Evolutionary conservation across 805 yeast species (phyloP).

Genomic region (Sporopachydermia quercuum): DNA sequence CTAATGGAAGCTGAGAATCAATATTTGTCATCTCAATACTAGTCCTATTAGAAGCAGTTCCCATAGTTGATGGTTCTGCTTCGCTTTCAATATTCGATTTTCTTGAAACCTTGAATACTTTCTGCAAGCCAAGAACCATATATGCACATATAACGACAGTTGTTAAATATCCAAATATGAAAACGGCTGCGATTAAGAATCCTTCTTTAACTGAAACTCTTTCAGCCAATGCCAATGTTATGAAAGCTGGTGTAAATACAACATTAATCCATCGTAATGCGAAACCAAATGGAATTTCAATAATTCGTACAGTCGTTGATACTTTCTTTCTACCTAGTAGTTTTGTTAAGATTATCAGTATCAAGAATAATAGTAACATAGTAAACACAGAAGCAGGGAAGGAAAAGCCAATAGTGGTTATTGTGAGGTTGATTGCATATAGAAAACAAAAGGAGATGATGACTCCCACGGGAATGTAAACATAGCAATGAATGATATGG

Average conservation of each 20-base stretch:
- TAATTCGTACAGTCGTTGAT: constrained; percentile 13
- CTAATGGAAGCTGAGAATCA: too few relatives aligned
- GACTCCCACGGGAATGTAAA: constrained; percentile 34
- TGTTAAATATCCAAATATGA: constrained; percentile 46
- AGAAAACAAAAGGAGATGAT: constrained; percentile 28
- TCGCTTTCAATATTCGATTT: constrained; percentile 12
- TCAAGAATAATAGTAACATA: constrained; percentile 42
- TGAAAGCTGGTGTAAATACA: constrained; percentile 66
- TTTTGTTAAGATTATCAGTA: constrained; percentile 25
- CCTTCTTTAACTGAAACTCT: constrained; percentile 55
- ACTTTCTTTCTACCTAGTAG: constrained; percentile 23
- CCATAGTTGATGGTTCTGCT: constrained; percentile 11
- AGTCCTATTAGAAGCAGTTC: too few relatives aligned
- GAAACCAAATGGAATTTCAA: constrained; percentile 55
- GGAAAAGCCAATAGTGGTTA: constrained; percentile 30
- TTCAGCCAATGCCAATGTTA: constrained; percentile 53
- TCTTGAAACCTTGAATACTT: constrained; percentile 14
- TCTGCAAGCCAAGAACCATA: constrained; percentile 28
- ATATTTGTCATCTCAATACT: too few relatives aligned
- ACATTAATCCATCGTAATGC: constrained; percentile 65
- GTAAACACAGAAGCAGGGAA: constrained; percentile 64
- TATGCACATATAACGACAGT: constrained; percentile 36
- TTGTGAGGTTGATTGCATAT: constrained; percentile 37
- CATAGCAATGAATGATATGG: constrained; percentile 24
- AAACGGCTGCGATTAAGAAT: constrained; percentile 59